Conservation (phyloP, 179 eudicot species). For the Heliamphora pulchella region DNA sequence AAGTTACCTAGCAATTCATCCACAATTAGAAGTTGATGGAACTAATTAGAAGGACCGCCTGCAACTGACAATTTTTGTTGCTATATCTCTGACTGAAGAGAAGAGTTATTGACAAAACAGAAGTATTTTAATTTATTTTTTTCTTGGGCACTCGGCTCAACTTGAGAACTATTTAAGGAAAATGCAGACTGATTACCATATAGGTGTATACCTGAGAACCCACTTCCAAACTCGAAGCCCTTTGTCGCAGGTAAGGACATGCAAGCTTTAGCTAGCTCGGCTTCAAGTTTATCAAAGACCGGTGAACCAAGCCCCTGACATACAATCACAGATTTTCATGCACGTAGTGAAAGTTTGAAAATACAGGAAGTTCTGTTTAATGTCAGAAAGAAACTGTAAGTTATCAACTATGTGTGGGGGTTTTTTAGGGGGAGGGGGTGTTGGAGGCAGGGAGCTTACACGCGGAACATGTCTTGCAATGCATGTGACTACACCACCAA, state of each 20-base stretch:
- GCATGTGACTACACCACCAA: slow-evolving; percentile 96
- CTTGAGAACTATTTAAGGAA: neutral
- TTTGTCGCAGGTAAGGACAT: slow-evolving; percentile 90
- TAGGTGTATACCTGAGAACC: slow-evolving; percentile 63
- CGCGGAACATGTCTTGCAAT: slow-evolving; percentile 84
- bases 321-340: slow-evolving; percentile 5
- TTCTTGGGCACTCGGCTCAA: neutral
- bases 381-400: neutral
- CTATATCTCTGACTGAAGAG: neutral
- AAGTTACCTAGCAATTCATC: neutral
- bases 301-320: slow-evolving; percentile 94
- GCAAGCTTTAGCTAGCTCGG: slow-evolving; percentile 86
- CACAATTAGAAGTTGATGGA: neutral
- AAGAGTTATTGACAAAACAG: neutral
- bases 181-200: slow-evolving; percentile 22
- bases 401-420: neutral
- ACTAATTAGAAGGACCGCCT: neutral
- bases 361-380: neutral
- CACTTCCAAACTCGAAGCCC: slow-evolving; percentile 97
- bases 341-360: neutral
- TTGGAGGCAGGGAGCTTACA: slow-evolving; percentile 39
- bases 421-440: neutral
- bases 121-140: neutral
- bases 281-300: slow-evolving; percentile 97
- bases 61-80: neutral